Evolutionary conservation across 164 flowering plant species (phyloP), one percentile per base, ranked within the genome.

Genomic region (Nymphaea colorata): DNA sequence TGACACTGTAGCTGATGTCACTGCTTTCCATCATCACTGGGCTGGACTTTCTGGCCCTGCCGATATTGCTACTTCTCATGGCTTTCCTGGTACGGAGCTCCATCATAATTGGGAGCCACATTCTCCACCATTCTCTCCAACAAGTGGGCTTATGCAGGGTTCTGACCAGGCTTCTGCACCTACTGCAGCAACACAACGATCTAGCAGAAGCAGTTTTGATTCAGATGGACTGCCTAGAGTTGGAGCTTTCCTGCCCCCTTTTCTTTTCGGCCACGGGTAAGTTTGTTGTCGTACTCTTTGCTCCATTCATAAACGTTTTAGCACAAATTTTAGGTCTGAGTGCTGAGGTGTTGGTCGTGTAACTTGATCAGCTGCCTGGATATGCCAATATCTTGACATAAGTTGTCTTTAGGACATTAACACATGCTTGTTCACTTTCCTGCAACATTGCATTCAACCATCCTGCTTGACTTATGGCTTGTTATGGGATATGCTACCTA

Each of bases 211-310:
- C 2, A 41, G 69, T 43, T 57, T 57, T 59, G 69, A 67, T 4
- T 59, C 69, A 17, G 43, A 44, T 57, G 69, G 69, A 2, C 69
- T 57, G 63, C 69, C 59, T 45, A 67, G 69, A 44, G 41, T 59
- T 57, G 69, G 69, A 59, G 59, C 64, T 7, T 42, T 59, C 42
- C 44, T 67, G 36, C 64, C 59, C 3, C 64, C 73, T 16, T 51
- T 65, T 41, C 73, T 17, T 43, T 45, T 70, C 25, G 45, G 60
- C 65, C 68, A 66, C 44, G 68, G 73, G 73, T 70, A 70, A 59
- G 64, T 42, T 42, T 17, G 17, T 45, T 45, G 47, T 15, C 14
- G 36, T 25, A 51, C 57, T 51, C 14, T 51, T 51, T 8, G 57
- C 57, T 51, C 14, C 36, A 25, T 25, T 25, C 36, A 25, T 25